phyloP scores from a whole-genome alignment of 345 rosid genomes.

The Salix dunnii region DNA sequence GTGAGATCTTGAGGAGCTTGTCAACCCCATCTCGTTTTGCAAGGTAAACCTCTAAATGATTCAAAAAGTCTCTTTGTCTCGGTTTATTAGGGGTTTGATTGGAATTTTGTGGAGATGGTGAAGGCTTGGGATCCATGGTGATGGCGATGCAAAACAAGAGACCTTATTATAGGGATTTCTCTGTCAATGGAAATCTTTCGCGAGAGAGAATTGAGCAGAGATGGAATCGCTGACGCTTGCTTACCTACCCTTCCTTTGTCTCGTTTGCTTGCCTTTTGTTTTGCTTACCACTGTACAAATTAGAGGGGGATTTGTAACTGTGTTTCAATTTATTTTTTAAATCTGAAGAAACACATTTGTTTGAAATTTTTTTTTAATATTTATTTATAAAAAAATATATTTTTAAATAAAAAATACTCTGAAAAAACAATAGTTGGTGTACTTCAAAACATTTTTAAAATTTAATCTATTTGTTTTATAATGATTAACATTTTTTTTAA shows the following conservation, averaged over 20 bases:
- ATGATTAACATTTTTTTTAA: too few species aligned
- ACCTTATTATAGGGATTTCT: neutral
- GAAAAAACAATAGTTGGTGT: too few species aligned
- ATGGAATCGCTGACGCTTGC: neutral
- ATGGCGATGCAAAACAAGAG: neutral
- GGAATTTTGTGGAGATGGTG: neutral
- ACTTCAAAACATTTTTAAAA: too few species aligned
- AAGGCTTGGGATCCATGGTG: neutral
- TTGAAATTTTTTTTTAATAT: too few species aligned
- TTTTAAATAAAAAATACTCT: too few species aligned
- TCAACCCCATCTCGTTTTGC: conserved; percentile 74
- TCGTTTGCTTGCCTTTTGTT: neutral
- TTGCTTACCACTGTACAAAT: neutral
- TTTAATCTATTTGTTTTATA: too few species aligned
- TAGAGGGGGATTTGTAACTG: too few species aligned
- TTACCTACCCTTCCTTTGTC: neutral
- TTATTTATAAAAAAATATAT: too few species aligned
- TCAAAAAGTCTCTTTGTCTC: conserved; percentile 11
- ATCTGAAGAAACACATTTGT: too few species aligned
- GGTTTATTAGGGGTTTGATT: neutral
- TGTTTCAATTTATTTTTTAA: too few species aligned
- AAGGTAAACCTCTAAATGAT: conserved; percentile 58
- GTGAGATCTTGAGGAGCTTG: conserved; percentile 84
- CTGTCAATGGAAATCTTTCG: neutral
- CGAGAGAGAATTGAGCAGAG: neutral